These are phyloP conservation scores for Hypoxylon fuscum DNA, from an alignment of 495 filamentous ascomycete species.

Conservation along the genomic window DNA sequence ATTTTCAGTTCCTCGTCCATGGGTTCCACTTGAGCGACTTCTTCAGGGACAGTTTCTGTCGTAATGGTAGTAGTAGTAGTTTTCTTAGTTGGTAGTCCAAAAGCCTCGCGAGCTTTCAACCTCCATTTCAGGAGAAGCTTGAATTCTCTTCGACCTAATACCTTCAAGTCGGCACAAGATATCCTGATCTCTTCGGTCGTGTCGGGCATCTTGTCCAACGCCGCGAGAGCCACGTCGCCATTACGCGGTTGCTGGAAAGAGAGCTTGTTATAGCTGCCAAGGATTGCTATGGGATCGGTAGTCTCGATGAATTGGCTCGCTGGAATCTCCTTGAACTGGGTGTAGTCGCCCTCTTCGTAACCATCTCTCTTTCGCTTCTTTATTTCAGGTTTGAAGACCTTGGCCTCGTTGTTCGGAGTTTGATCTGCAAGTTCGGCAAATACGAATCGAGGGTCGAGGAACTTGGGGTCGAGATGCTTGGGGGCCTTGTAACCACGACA, in stretches of 20 bases:
- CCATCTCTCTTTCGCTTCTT: conserved; percentile 97
- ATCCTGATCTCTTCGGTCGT: conserved; percentile 86
- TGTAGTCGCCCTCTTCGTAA: conserved; percentile 96
- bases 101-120: conserved; percentile 86
- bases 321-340: conserved; percentile 85
- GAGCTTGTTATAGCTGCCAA: conserved; percentile 85
- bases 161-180: conserved; percentile 89
- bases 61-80: conserved; percentile 63
- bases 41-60: conserved; percentile 62
- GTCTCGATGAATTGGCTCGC: conserved; percentile 96
- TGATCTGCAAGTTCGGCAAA: conserved; percentile 93
- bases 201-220: conserved; percentile 87
- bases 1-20: conserved; percentile 96
- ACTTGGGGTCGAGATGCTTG: conserved; percentile 89
- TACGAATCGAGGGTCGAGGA: conserved; percentile 88
- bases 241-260: conserved; percentile 79
- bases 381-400: conserved; percentile 95
- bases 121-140: conserved; percentile 92
- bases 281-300: conserved; percentile 92
- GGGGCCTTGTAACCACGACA: conserved; percentile 91
- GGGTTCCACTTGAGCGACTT: conserved; percentile 79
- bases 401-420: conserved; percentile 94
- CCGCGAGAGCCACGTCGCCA: conserved; percentile 86
- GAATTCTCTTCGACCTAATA: conserved; percentile 94
- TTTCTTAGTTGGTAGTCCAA: conserved; percentile 85